Evolutionary conservation across 2,329 filamentous ascomycete genomes (phyloP).

Genomic region (Ophiostoma sp.): DNA sequence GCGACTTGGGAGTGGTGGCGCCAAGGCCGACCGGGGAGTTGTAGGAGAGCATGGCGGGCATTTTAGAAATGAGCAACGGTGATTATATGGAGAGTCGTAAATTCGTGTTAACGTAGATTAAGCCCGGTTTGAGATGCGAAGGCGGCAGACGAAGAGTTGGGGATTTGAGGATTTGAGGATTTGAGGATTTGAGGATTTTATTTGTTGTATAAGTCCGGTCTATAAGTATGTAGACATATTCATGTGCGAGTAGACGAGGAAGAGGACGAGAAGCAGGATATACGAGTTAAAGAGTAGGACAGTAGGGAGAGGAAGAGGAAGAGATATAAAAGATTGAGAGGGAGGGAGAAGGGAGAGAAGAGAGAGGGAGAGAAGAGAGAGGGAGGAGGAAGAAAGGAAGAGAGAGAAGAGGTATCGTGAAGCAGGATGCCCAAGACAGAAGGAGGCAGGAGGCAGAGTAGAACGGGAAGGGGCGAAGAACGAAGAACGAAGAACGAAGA

Average conservation of each 20-base stretch:
- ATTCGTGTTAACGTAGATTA: background rate
- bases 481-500: background rate
- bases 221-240: slow-evolving; percentile 14
- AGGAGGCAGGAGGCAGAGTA: background rate
- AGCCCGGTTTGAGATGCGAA: background rate
- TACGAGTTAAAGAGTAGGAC: background rate
- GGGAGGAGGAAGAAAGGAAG: background rate
- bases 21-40: slow-evolving; percentile 15
- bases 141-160: no score
- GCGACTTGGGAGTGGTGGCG: slow-evolving; percentile 10
- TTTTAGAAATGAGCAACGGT: background rate
- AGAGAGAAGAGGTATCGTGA: slow-evolving; percentile 5
- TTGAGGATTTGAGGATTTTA: background rate
- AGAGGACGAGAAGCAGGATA: background rate
- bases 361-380: background rate
- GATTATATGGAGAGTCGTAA: background rate
- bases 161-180: background rate
- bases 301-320: no score
- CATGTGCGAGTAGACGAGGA: background rate
- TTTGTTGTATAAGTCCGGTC: background rate
- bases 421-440: background rate
- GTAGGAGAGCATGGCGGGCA: slow-evolving; percentile 21
- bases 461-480: background rate
- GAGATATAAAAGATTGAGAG: background rate
- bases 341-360: no score